Evolutionary conservation across 768 basidiomycete genomes (phyloP), one percentile per base, ranked within the genome.

Genomic region (Boletus sp.): DNA sequence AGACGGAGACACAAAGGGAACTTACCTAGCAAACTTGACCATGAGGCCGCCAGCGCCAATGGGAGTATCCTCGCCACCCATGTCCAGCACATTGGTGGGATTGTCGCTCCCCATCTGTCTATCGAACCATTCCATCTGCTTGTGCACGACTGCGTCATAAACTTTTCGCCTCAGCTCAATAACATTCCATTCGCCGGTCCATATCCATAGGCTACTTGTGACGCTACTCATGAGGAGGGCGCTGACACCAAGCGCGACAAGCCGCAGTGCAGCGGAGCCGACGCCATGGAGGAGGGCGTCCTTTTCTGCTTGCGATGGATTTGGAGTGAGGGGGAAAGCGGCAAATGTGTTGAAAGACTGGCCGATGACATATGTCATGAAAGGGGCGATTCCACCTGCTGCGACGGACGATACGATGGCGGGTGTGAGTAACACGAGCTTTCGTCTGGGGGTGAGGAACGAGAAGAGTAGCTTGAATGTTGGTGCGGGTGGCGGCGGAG

Each of bases 111-210:
- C 83, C 79, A 88, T 85, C 53, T 89, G 85, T 38, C 81, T 71
- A 71, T 97, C 94, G 67, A 93, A 97, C 94, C 95, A 97, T n/a
- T 79, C 77, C 82, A 96, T 87, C 19, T 86, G 84, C 64, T 86
- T 87, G 23, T 64, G 65, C 15, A 83, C 79, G 27, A 97, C 82
- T 2, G 84, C 80, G 4, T 68, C 64, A 65, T 90, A 96, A 7
- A 95, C 87, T 45, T 74, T 73, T 62, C 78, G 76, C 56, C 94
- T 74, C 19, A 97, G 71, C 8, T 79, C 77, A 59, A 84, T 73
- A 7, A 85, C 83, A 58, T 92, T 90, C 54, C 82, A 75, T 69
- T 98, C 96, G 4, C 92, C 93, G 5, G 86, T 82, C 75, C 85
- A 83, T 44, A 93, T 90, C 96, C 96, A 98, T 10, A 96, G 70